Conservation (phyloP, 768 basidiomycete species). For the Infundibulicybe gibba region DNA sequence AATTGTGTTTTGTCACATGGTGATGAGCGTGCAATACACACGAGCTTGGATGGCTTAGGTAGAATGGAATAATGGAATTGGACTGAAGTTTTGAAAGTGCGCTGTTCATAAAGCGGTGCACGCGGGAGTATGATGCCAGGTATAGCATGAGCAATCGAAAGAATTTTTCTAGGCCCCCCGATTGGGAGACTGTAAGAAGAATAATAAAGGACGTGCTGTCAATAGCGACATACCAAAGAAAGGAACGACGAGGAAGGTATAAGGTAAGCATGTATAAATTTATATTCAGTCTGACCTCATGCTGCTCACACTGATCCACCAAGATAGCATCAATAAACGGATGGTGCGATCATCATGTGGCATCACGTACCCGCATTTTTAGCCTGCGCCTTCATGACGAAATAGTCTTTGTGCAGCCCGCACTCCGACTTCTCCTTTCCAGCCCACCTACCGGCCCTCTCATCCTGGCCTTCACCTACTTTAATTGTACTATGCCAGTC, state of each 20-base stretch:
- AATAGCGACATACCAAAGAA: slow-evolving; percentile 2
- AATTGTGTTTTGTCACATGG: no score
- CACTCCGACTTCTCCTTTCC: slow-evolving; percentile 92
- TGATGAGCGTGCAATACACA: no score
- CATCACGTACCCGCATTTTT: slow-evolving; percentile 23
- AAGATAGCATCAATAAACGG: neutral
- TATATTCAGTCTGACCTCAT: no score
- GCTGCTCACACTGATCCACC: neutral
- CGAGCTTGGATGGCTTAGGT: neutral
- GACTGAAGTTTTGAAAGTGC: neutral
- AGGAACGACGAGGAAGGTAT: neutral
- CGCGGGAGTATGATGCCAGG: no score
- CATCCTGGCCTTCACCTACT: slow-evolving; percentile 68
- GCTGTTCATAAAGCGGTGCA: no score
- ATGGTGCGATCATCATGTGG: neutral
- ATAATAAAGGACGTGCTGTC: neutral
- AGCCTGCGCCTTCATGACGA: slow-evolving; percentile 61
- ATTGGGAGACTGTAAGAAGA: neutral
- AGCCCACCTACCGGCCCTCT: slow-evolving; percentile 91
- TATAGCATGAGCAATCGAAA: neutral
- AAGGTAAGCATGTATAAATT: no score
- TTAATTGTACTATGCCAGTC: slow-evolving; percentile 96
- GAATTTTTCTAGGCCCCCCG: neutral
- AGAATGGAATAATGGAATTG: neutral
- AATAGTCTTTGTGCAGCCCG: slow-evolving; percentile 92